These are phyloP conservation scores for Amniculicola lignicola DNA, from an alignment of 495 filamentous ascomycete genomes.

Conservation along the genomic window DNA sequence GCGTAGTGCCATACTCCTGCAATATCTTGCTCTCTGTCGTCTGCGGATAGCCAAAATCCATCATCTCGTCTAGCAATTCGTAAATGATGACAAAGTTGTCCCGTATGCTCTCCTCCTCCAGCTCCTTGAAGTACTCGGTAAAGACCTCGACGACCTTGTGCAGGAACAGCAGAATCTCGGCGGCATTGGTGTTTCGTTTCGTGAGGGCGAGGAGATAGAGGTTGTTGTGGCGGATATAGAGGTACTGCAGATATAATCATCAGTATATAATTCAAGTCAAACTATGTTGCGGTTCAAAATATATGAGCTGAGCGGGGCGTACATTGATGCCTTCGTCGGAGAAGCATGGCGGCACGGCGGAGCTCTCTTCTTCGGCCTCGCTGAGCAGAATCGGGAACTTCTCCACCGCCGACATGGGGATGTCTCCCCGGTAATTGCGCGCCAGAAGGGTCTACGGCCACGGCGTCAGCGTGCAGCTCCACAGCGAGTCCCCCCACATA, in stretches of 20 bases:
- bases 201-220: conserved; percentile 97
- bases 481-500: conserved; percentile 5
- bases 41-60: conserved; percentile 99
- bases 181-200: conserved; percentile 98
- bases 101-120: conserved; percentile 98
- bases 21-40: conserved; percentile 99
- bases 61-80: conserved; percentile 99
- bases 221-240: conserved; percentile 99
- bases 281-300: background rate
- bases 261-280: conserved; percentile 12
- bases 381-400: conserved; percentile 95
- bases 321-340: conserved; percentile 98
- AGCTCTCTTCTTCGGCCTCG: conserved; percentile 99
- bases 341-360: conserved; percentile 96
- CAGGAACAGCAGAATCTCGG: conserved; percentile 96
- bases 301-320: background rate
- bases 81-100: conserved; percentile 99
- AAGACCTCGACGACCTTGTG: conserved; percentile 99
- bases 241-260: no score
- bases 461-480: conserved; percentile 34
- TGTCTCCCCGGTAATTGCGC: conserved; percentile 97
- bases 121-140: conserved; percentile 99
- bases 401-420: conserved; percentile 99
- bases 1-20: conserved; percentile 62
- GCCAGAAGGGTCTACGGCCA: conserved; percentile 90